Conservation (phyloP, 306 rosid species). For the Mucuna pruriens region DNA sequence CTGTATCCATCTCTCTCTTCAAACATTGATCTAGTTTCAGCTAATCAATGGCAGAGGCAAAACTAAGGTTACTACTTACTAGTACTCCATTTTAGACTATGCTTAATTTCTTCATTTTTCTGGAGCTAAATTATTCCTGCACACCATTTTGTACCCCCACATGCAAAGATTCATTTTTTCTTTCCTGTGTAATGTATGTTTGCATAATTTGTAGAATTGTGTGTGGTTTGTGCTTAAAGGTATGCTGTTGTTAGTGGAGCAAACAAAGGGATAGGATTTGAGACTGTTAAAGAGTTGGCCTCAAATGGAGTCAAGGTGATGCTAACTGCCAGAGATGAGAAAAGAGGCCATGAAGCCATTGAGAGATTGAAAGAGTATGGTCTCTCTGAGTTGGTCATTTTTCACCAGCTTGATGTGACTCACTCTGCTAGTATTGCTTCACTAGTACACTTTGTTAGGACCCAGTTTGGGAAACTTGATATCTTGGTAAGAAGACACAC, state of each 20-base stretch:
- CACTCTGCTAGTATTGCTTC: constrained; percentile 45
- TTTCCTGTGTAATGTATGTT: not conserved
- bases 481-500: constrained; percentile 47
- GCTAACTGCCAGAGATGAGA: constrained; percentile 47
- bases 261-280: constrained; percentile 53
- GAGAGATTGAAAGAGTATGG: constrained; percentile 37
- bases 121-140: too few species aligned
- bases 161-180: not conserved
- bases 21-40: too few species aligned
- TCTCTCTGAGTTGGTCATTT: constrained; percentile 31
- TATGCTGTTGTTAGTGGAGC: constrained; percentile 51
- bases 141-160: too few species aligned
- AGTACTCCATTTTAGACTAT: too few species aligned
- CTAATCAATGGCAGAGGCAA: too few species aligned
- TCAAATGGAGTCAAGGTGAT: constrained; percentile 47
- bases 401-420: constrained; percentile 50
- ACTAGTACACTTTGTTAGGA: constrained; percentile 37
- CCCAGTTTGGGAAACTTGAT: constrained; percentile 52
- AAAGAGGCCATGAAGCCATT: constrained; percentile 43
- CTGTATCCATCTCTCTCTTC: too few species aligned
- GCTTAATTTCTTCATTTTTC: too few species aligned
- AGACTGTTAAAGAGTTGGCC: constrained; percentile 44
- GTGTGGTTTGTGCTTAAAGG: constrained; percentile 33
- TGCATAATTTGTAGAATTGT: not conserved
- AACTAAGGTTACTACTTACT: too few species aligned